Percentiles rank a stretch among this genome's conserved stretches.
Evolutionary conservation across 345 rosid species (phyloP).

Genomic region (Reutealis trisperma): DNA sequence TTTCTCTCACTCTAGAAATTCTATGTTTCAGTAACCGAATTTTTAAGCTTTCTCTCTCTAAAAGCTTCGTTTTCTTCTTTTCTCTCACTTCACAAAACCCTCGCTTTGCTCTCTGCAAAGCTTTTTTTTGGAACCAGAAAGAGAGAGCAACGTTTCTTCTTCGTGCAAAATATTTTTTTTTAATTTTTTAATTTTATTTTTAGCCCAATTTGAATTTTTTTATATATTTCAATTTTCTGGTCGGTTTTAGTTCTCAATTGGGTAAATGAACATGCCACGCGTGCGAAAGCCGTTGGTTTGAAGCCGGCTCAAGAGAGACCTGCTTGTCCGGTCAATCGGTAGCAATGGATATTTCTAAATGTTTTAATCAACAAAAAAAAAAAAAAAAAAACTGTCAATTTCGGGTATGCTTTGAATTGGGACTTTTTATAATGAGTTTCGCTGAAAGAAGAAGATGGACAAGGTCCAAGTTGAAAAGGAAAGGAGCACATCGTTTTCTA

Average conservation of each 20-base stretch:
- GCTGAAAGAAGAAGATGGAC: slow-evolving; percentile 23
- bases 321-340: slow-evolving; percentile 24
- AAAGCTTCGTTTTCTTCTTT: not conserved
- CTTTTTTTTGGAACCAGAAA: slow-evolving; percentile 30
- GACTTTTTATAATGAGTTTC: slow-evolving; percentile 21
- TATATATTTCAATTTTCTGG: slow-evolving; percentile 27
- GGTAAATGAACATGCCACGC: slow-evolving; percentile 35
- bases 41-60: slow-evolving; percentile 22
- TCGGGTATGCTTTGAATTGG: slow-evolving; percentile 18
- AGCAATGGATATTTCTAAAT: not conserved
- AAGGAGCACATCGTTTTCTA: slow-evolving; percentile 24
- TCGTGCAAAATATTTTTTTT: slow-evolving; percentile 17
- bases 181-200: slow-evolving; percentile 4
- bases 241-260: slow-evolving; percentile 26
- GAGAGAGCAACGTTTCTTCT: slow-evolving; percentile 30
- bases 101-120: slow-evolving; percentile 25
- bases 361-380: not conserved
- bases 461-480: slow-evolving; percentile 28
- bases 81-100: slow-evolving; percentile 27
- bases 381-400: slow-evolving; percentile 18
- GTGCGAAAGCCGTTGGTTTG: slow-evolving; percentile 18
- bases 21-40: not conserved
- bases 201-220: not conserved
- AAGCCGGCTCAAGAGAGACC: not conserved
- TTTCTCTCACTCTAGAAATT: not conserved